Percentiles rank a stretch among this genome's conserved stretches.
Evolutionary conservation across 768 basidiomycete species (phyloP).

Genomic region (Leccinum olivaceopallidum): DNA sequence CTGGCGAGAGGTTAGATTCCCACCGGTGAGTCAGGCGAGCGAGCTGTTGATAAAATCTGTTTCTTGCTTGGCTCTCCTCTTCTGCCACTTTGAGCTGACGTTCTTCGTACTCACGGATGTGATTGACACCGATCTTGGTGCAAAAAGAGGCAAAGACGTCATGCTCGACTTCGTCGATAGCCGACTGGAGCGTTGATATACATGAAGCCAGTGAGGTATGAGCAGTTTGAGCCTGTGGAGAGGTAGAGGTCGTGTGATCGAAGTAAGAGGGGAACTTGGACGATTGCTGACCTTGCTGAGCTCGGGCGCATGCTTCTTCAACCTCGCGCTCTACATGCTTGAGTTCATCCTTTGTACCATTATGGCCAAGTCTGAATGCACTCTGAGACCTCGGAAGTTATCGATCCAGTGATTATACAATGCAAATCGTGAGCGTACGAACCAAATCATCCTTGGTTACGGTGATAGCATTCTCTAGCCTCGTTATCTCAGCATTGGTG

Average conservation of each 20-base stretch:
- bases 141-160: slow-evolving; percentile 79
- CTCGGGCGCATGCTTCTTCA: slow-evolving; percentile 67
- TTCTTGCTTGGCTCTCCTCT: slow-evolving; percentile 81
- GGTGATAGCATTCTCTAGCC: slow-evolving; percentile 75
- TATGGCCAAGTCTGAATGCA: slow-evolving; percentile 72
- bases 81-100: slow-evolving; percentile 86
- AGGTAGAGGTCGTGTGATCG: background rate
- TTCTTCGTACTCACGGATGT: slow-evolving; percentile 93
- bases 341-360: slow-evolving; percentile 80
- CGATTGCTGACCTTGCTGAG: slow-evolving; percentile 58
- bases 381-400: slow-evolving; percentile 44
- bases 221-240: slow-evolving; percentile 50
- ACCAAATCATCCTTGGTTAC: slow-evolving; percentile 86
- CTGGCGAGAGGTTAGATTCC: slow-evolving; percentile 23
- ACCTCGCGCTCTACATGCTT: slow-evolving; percentile 73
- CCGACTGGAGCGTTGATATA: slow-evolving; percentile 52
- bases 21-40: slow-evolving; percentile 85
- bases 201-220: slow-evolving; percentile 53
- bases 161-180: slow-evolving; percentile 80
- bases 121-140: slow-evolving; percentile 67
- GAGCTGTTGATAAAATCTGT: slow-evolving; percentile 85
- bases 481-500: slow-evolving; percentile 70
- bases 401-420: background rate
- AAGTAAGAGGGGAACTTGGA: background rate
- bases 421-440: slow-evolving; percentile 22